Evolutionary conservation across 768 basidiomycete genomes (phyloP), one percentile per base, ranked within the genome.

Genomic region (Tylopilus felleus): DNA sequence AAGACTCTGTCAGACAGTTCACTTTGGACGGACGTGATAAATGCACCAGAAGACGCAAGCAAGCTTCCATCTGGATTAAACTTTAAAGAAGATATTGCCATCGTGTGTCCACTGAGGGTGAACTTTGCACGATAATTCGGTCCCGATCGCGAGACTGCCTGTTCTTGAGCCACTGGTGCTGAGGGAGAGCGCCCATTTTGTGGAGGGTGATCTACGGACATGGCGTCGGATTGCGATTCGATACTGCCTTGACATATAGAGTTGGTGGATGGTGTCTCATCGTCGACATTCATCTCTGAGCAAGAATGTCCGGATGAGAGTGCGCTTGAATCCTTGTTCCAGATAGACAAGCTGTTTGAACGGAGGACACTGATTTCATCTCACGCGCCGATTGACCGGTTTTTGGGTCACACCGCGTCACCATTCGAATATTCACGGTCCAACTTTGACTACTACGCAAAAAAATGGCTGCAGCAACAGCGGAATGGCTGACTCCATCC

Each of bases 31-130:
- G 51, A 39, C 42, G 35, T 38, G 52, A 33, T 21, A 55, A 41
- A 76, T 84, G 66, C 71, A 97, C 95, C 88, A 72, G 83, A 83
- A 31, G 93, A 94, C 2, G 91, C 93, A 39, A 98, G 79, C 57
- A 82, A 74, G 51, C 76, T 75, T 28, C 95, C 95, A 70, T 95
- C 83, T 29, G 90, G 86, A 64, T 88, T 93, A 71, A 96, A 98
- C 68, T 90, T 91, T 52, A 98, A 72, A 14, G 90, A 84, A 1
- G 94, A 90, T 47, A 98, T 81, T 9, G 88, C 80, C 67, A 82
- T 79, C 17, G 80, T 83, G 67, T 98, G 96, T n/a, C 92, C 95
- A 52, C 82, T 85, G 28, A 95, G 73, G 44, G 82, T 82, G 62
- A 78, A 83, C 25, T 76, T 80, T 33, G 80, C 71, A 50, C 71